Evolutionary conservation across 1,284 basidiomycete genomes (phyloP), one percentile per base, ranked within the genome.

Genomic region (Naganishia cerealis): DNA sequence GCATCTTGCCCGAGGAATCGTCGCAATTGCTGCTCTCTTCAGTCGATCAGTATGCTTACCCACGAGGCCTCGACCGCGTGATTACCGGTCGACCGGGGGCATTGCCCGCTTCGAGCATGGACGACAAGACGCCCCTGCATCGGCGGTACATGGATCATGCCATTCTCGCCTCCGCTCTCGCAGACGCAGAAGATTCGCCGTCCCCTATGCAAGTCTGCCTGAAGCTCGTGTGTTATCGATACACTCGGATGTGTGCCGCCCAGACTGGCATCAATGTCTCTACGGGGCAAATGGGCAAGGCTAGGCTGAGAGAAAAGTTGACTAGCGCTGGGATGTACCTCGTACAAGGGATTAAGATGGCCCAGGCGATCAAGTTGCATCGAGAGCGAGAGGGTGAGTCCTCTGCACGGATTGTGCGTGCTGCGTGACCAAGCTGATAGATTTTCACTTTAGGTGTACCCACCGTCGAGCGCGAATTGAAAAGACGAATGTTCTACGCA

Each of bases 111-210:
- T 46, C 16, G 16, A 70, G 73, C 0, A 38, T 55, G 15, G 58
- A 58, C 9, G 78, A 79, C 68, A 56, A 55, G 16, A 63, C 72
- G n/a, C 75, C 76, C 0, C 72, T 79, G 10, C 75, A 79, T 69
- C 76, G 78, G 62, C 73, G 78, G 50, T 78, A 78, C 71, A 73
- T 77, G 55, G 78, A 79, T 65, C 72, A 77, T 12, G 77, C 78
- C 1, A 67, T 75, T 6, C 56, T 77, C 2, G 70, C 75, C 16
- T 70, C 72, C 13, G 74, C 76, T 65, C 66, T 77, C 38, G 75
- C 77, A 21, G 76, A 78, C 54, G 72, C 75, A 66, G 66, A 71
- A 13, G 77, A 79, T 65, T 62, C 73, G 12, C 75, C 76, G 0
- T 75, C 73, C 15, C 70, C 77, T 67, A 78, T 78, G 78, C 71